These are phyloP conservation scores for Phlebopus sp. DNA, from an alignment of 1,284 basidiomycete genomes.

Conservation along the genomic window DNA sequence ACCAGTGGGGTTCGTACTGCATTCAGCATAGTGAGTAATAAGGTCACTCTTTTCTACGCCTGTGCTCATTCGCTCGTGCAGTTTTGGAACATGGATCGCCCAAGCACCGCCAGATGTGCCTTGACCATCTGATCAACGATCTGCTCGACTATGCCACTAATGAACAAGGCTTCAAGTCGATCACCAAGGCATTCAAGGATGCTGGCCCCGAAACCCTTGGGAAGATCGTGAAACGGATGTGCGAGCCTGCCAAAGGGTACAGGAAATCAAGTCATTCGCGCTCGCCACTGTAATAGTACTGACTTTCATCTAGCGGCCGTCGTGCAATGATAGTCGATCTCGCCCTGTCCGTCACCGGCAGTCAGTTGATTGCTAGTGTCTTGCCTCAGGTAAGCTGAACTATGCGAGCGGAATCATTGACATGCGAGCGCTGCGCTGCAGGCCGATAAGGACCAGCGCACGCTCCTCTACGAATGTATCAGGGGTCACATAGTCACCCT, in stretches of 20 bases:
- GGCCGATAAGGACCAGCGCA: conserved; percentile 80
- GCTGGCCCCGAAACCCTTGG: conserved; percentile 71
- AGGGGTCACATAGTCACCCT: conserved; percentile 81
- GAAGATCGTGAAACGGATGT: conserved; percentile 72
- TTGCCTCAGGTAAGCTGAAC: conserved; percentile 55
- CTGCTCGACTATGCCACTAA: conserved; percentile 73
- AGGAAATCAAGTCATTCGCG: conserved; percentile 12
- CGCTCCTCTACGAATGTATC: conserved; percentile 76
- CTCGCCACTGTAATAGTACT: conserved; percentile 8
- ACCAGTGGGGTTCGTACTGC: conserved; percentile 83
- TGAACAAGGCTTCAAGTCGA: conserved; percentile 79
- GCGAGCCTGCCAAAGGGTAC: conserved; percentile 75
- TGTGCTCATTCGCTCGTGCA: conserved; percentile 28
- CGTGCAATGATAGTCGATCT: conserved; percentile 80
- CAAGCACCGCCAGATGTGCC: conserved; percentile 65
- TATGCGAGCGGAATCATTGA: conserved; percentile 4
- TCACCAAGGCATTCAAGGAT: conserved; percentile 81
- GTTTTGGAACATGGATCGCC: conserved; percentile 78
- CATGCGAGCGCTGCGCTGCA: conserved; percentile 26
- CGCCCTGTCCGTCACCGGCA: conserved; percentile 76
- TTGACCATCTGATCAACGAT: conserved; percentile 68
- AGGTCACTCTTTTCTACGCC: neutral
- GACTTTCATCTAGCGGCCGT: conserved; percentile 49
- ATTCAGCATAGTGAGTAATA: conserved; percentile 69
- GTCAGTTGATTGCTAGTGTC: conserved; percentile 76